Evolutionary conservation across 2,329 filamentous ascomycete genomes (phyloP), one percentile per base, ranked within the genome.

Genomic region (Penicillium sp.): DNA sequence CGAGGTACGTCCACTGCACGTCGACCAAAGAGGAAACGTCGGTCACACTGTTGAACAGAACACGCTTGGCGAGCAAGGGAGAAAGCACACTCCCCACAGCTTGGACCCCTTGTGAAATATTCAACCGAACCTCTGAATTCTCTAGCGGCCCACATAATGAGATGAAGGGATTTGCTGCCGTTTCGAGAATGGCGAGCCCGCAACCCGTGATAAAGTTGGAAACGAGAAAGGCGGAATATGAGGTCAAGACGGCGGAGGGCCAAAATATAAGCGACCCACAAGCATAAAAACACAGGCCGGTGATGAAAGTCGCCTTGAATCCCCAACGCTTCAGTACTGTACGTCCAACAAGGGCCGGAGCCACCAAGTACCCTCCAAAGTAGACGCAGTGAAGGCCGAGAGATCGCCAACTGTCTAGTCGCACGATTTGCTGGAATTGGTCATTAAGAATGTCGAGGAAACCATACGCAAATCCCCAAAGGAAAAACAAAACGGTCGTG

Each of bases 381-480:
- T 89, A 89, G 13, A 86, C 85, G 46, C 81, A 83, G 65, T 88
- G 86, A 9, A 88, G 81, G 13, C 83, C 85, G 56, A 76, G 53
- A 1, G 72, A 76, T 13, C 70, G 70, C 75, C 75, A 78, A 4
- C 68, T 44, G 31, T 73, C 70, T 6, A 78, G 46, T 1, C 70
- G 62, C 13, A 84, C 83, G 13, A 87, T 81, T 13, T 71, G 66
- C 68, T 87, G 83, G 67, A 89, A 88, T 58, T 86, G 84, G 0
- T 74, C 70, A 73, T 96, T 96, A 30, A 97, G 84, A 0, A 89
- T 90, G 70, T 95, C 92, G 6, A 97, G 82, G 2, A 97, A 84
- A 0, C 93, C 93, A 69, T 97, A 97, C 0, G 92, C 93, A 61
- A 97, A 90, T 0, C 93, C 93, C 93, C 92, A 96, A 3, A 97